phyloP scores from a whole-genome alignment of 1,284 basidiomycete species.

The Melampsora larici-populina region DNA sequence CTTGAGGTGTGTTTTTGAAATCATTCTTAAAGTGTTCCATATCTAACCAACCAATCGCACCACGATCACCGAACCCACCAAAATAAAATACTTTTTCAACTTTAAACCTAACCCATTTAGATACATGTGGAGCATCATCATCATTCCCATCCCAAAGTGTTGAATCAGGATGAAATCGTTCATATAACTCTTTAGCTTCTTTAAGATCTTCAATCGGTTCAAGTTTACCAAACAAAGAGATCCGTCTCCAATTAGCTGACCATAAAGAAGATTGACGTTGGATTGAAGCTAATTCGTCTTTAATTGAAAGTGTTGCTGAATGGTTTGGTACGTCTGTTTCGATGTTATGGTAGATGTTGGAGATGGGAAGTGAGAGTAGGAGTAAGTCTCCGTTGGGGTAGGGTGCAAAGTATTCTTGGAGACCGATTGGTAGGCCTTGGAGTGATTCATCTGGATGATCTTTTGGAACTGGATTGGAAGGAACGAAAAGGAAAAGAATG shows the following conservation, averaged over 20 bases:
- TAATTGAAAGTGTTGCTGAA: constrained; percentile 13
- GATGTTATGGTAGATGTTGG: constrained; percentile 32
- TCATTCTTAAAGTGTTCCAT: background rate
- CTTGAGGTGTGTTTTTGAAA: background rate
- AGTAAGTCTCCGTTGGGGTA: constrained; percentile 39
- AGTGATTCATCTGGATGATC: constrained; percentile 14
- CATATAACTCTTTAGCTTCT: constrained; percentile 31
- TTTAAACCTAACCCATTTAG: constrained; percentile 18
- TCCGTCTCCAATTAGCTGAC: constrained; percentile 27
- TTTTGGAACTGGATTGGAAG: background rate
- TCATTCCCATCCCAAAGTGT: constrained; percentile 9
- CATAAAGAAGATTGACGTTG: constrained; percentile 11
- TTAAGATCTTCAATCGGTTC: background rate
- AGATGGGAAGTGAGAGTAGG: constrained; percentile 31
- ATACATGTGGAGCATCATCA: constrained; percentile 5
- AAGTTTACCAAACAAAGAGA: constrained; percentile 25
- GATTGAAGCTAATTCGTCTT: constrained; percentile 28
- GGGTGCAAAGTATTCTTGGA: constrained; percentile 41
- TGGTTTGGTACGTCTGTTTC: background rate
- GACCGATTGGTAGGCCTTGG: constrained; percentile 9
- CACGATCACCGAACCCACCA: constrained; percentile 20
- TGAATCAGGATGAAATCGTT: constrained; percentile 27
- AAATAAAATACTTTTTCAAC: constrained; percentile 34
- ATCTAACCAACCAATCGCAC: constrained; percentile 12
- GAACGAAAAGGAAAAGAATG: background rate